phyloP scores from a whole-genome alignment of 805 yeast genomes.

The Pichia insulana region DNA sequence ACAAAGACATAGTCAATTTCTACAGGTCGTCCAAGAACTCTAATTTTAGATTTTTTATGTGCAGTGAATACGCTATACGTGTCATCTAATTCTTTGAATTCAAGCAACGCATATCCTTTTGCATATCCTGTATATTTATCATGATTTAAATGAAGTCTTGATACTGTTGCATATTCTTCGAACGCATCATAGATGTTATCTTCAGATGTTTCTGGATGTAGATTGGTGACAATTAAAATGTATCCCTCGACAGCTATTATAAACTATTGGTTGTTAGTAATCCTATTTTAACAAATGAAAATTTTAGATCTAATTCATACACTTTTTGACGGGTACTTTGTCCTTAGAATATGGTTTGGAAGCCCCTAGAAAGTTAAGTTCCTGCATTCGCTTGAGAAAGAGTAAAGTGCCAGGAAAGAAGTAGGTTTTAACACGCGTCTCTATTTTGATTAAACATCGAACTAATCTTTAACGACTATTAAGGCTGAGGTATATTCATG shows the following conservation, averaged over 20 bases:
- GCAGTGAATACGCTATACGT: slow-evolving; percentile 27
- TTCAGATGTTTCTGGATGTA: slow-evolving; percentile 39
- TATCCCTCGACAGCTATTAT: slow-evolving; percentile 35
- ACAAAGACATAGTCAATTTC: slow-evolving; percentile 34
- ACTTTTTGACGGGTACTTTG: slow-evolving; percentile 7
- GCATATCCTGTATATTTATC: slow-evolving; percentile 37
- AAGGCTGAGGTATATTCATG: too few relatives aligned
- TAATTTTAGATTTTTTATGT: slow-evolving; percentile 19
- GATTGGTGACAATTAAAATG: slow-evolving; percentile 30
- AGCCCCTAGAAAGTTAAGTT: neutral
- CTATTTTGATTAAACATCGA: too few relatives aligned
- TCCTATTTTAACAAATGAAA: neutral
- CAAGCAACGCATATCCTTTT: slow-evolving; percentile 36
- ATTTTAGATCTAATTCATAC: slow-evolving; percentile 4
- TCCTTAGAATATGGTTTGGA: slow-evolving; percentile 5
- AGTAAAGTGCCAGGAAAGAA: too few relatives aligned
- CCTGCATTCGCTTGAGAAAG: too few relatives aligned
- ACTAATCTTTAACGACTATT: too few relatives aligned
- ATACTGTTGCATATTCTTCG: slow-evolving; percentile 33
- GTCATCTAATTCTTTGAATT: slow-evolving; percentile 26
- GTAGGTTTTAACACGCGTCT: too few relatives aligned
- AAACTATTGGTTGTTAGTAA: neutral
- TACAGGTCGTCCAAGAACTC: slow-evolving; percentile 27
- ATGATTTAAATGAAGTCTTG: slow-evolving; percentile 32
- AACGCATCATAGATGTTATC: slow-evolving; percentile 35